Evolutionary conservation across 2,329 filamentous ascomycete genomes (phyloP).

Genomic region (Epichloe baconii): DNA sequence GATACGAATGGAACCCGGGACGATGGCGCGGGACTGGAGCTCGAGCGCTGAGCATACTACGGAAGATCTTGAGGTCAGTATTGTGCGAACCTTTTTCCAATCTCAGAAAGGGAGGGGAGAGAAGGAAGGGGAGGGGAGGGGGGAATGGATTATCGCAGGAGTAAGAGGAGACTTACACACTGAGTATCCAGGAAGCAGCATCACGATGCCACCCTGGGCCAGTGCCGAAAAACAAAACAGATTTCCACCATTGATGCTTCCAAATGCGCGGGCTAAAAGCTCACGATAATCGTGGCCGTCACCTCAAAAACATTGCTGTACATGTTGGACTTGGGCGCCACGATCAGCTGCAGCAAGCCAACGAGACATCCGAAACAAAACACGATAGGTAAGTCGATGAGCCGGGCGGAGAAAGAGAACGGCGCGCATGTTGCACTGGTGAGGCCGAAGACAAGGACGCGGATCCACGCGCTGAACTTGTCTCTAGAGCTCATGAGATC

Average conservation of each 20-base stretch:
- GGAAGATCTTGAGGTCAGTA: neutral
- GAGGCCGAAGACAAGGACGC: conserved; percentile 56
- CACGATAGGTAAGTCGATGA: conserved; percentile 59
- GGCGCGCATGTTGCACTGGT: conserved; percentile 60
- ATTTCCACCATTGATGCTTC: conserved; percentile 37
- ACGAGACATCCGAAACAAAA: conserved; percentile 60
- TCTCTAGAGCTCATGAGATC: conserved; percentile 39
- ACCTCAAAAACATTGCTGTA: conserved; percentile 56
- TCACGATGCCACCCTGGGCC: conserved; percentile 50
- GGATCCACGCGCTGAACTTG: conserved; percentile 38
- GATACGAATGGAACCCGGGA: conserved; percentile 60
- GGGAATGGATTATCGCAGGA: too few relatives aligned
- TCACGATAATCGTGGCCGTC: conserved; percentile 45
- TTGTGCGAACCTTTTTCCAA: neutral
- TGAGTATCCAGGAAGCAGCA: conserved; percentile 53
- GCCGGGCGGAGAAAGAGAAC: conserved; percentile 59
- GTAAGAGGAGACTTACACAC: conserved; percentile 29
- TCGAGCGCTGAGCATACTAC: conserved; percentile 40
- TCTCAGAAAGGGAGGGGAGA: too few relatives aligned
- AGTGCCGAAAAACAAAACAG: conserved; percentile 55
- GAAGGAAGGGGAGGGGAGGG: neutral
- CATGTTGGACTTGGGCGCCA: conserved; percentile 55
- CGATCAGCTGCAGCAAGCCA: conserved; percentile 55
- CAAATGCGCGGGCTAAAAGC: conserved; percentile 51
- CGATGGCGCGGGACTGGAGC: conserved; percentile 54